These are phyloP conservation scores for Incumbomyces delicatus DNA, from an alignment of 2,329 filamentous ascomycete genomes.

Conservation along the genomic window DNA sequence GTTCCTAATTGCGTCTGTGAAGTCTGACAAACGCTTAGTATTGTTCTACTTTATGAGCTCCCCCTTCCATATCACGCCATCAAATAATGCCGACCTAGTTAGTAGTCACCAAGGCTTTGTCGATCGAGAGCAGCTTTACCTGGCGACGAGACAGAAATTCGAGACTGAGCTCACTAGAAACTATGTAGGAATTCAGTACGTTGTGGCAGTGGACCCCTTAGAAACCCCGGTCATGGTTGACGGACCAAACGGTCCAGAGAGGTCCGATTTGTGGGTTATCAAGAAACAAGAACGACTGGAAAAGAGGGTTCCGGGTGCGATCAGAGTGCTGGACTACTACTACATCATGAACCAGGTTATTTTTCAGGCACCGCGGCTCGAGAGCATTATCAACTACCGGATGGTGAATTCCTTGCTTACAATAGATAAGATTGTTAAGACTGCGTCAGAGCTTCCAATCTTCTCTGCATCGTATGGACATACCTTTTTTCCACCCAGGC, in stretches of 20 bases:
- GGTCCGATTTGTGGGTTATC: constrained; percentile 49
- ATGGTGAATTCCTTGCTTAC: constrained; percentile 47
- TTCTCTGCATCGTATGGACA: constrained; percentile 52
- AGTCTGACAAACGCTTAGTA: constrained; percentile 28
- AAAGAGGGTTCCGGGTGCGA: constrained; percentile 36
- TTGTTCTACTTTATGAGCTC: constrained; percentile 54
- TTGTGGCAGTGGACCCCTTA: constrained; percentile 49
- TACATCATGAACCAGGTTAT: constrained; percentile 52
- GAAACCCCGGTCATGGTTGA: constrained; percentile 34
- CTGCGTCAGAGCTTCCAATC: constrained; percentile 43
- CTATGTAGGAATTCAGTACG: constrained; percentile 49
- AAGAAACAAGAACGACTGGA: constrained; percentile 48
- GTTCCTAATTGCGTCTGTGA: too few relatives aligned
- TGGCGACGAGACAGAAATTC: constrained; percentile 47
- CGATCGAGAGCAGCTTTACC: constrained; percentile 38
- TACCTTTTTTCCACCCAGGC: constrained; percentile 45
- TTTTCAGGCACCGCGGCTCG: constrained; percentile 52
- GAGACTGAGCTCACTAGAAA: constrained; percentile 42
- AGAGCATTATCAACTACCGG: constrained; percentile 47
- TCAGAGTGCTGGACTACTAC: constrained; percentile 47
- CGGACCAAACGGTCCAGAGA: constrained; percentile 31
- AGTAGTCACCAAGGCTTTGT: constrained; percentile 41
- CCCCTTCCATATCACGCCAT: constrained; percentile 53
- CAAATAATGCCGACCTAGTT: constrained; percentile 50
- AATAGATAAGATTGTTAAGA: constrained; percentile 46